These are phyloP conservation scores for Calycina marina DNA, from an alignment of 2,329 filamentous ascomycete species.

Conservation along the genomic window DNA sequence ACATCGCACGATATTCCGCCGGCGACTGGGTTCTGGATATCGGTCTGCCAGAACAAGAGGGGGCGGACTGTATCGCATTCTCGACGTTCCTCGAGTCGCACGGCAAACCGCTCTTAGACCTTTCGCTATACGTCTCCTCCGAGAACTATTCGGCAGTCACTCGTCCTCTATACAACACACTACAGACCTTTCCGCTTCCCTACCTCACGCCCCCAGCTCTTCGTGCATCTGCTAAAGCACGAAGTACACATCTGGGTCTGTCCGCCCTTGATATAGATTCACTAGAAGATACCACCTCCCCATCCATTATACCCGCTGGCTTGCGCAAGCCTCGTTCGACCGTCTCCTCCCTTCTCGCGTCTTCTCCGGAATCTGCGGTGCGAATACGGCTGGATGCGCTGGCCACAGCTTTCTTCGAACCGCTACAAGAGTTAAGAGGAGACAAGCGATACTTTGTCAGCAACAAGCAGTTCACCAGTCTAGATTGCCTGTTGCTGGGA, in stretches of 20 bases:
- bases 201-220: constrained; percentile 70
- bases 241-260: constrained; percentile 57
- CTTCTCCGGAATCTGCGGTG: constrained; percentile 56
- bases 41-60: constrained; percentile 26
- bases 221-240: constrained; percentile 52
- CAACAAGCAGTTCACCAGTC: constrained; percentile 35
- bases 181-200: constrained; percentile 76
- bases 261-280: constrained; percentile 50
- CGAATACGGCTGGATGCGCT: constrained; percentile 65
- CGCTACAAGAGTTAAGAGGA: constrained; percentile 48
- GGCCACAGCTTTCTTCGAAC: constrained; percentile 55
- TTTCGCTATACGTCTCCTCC: constrained; percentile 80
- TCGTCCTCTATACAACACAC: constrained; percentile 62
- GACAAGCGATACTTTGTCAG: constrained; percentile 41
- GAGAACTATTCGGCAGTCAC: constrained; percentile 72
- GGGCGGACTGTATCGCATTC: constrained; percentile 35
- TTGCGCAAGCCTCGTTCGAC: constrained; percentile 26
- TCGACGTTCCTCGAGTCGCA: constrained; percentile 59
- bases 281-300: constrained; percentile 23
- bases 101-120: constrained; percentile 65
- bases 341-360: constrained; percentile 38
- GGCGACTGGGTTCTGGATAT: constrained; percentile 34
- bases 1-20: constrained; percentile 28
- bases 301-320: constrained; percentile 21
- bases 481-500: constrained; percentile 71